Conservation (phyloP, 208 protist genomes). For the Naegleria lovaniensis region DNA sequence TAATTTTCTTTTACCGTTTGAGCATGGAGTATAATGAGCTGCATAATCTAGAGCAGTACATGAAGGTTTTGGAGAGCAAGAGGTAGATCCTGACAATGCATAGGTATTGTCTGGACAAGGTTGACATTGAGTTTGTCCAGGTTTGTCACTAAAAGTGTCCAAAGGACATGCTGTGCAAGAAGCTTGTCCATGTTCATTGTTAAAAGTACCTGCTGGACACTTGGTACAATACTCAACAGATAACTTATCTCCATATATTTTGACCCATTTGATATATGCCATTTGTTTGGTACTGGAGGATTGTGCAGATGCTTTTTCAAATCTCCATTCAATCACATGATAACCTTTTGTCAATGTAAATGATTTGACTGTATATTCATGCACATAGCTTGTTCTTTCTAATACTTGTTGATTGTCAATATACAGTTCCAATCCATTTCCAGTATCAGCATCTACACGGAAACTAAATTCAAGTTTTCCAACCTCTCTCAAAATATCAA, state of each 20-base stretch:
- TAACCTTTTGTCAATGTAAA: background rate
- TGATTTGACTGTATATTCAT: background rate
- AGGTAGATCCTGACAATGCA: background rate
- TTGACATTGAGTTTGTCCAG: background rate
- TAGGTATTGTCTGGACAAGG: background rate
- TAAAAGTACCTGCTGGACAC: slow-evolving; percentile 8
- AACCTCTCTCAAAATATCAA: background rate
- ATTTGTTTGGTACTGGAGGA: background rate
- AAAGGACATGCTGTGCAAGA: background rate
- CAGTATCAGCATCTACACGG: background rate
- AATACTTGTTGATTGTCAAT: background rate
- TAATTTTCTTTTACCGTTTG: background rate
- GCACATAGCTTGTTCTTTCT: background rate
- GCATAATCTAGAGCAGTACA: background rate
- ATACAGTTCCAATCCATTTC: background rate
- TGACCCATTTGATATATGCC: background rate
- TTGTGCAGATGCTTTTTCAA: background rate
- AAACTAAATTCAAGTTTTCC: background rate
- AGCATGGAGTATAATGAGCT: background rate
- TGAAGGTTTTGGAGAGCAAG: background rate
- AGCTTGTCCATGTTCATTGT: background rate
- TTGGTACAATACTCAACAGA: background rate
- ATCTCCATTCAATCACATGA: background rate
- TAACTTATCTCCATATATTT: slow-evolving; percentile 6
- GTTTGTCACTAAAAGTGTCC: background rate